Conservation (phyloP, 345 rosid genomes). For the Eucalyptus pauciflora region DNA sequence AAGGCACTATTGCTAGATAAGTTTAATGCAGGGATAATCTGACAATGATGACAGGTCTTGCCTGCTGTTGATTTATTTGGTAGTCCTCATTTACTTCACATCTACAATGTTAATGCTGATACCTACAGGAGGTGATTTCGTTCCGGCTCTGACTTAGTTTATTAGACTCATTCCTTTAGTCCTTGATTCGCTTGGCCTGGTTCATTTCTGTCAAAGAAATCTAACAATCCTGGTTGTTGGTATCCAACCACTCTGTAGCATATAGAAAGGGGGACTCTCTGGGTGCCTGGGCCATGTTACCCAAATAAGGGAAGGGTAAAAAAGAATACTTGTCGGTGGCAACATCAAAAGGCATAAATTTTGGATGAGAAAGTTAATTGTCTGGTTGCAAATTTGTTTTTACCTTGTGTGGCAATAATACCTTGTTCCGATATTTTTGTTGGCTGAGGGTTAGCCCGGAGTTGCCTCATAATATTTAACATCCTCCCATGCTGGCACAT, state of each 20-base stretch:
- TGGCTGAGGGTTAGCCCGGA: background rate
- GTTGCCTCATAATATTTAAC: background rate
- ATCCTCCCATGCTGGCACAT: background rate
- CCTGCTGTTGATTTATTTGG: background rate
- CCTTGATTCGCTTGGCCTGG: background rate
- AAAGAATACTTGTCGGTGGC: background rate
- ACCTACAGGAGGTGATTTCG: background rate
- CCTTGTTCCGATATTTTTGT: background rate
- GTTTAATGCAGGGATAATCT: background rate
- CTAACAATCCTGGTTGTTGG: background rate
- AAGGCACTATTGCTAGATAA: background rate
- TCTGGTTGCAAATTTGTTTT: background rate
- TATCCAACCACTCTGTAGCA: background rate
- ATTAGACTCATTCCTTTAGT: background rate
- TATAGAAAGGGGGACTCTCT: background rate
- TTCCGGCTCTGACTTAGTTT: background rate
- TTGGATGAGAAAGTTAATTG: background rate
- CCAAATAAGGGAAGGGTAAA: background rate
- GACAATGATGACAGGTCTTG: background rate
- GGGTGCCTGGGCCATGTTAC: background rate
- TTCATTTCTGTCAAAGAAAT: background rate
- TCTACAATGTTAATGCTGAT: background rate
- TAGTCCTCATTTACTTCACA: background rate
- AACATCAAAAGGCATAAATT: background rate
- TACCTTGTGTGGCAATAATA: background rate